Conservation (phyloP, 768 basidiomycete species). For the Trametes cingulata region DNA sequence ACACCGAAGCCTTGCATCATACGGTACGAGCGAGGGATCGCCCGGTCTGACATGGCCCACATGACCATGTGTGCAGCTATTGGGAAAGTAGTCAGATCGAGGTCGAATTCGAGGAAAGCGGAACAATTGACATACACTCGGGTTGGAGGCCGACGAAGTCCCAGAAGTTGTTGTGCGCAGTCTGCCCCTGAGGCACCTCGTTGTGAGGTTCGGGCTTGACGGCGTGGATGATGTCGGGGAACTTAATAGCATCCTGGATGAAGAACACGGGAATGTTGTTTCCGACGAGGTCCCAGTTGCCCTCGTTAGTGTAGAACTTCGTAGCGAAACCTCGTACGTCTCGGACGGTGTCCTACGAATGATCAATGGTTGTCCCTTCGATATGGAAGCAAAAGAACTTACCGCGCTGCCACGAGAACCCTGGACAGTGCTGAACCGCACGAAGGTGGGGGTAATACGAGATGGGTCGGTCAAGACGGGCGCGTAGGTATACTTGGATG, state of each 20-base stretch:
- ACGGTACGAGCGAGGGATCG: constrained; percentile 79
- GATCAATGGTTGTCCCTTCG: neutral
- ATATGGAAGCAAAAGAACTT: constrained; percentile 25
- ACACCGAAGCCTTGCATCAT: constrained; percentile 93
- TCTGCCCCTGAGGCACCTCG: constrained; percentile 70
- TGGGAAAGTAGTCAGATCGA: constrained; percentile 1
- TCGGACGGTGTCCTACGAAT: constrained; percentile 65
- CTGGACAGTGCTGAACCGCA: constrained; percentile 85
- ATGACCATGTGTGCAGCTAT: constrained; percentile 71
- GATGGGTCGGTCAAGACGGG: constrained; percentile 71
- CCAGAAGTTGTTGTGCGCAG: constrained; percentile 86
- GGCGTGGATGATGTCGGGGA: constrained; percentile 84
- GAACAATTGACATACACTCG: constrained; percentile 46
- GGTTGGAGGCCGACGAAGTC: constrained; percentile 76
- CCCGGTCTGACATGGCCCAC: constrained; percentile 87
- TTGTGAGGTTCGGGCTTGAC: constrained; percentile 86
- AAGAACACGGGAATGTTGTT: constrained; percentile 84
- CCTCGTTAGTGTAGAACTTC: constrained; percentile 82
- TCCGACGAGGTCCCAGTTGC: constrained; percentile 88
- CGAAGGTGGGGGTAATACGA: constrained; percentile 73
- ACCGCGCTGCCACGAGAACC: constrained; percentile 84
- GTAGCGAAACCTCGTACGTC: constrained; percentile 88
- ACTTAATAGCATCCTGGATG: constrained; percentile 81
- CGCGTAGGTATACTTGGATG: constrained; percentile 72
- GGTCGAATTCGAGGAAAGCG: neutral